Percentiles rank a stretch among this genome's conserved stretches.
phyloP scores from a whole-genome alignment of 2,329 filamentous ascomycete species.

The Pyrenochaeta sp. region DNA sequence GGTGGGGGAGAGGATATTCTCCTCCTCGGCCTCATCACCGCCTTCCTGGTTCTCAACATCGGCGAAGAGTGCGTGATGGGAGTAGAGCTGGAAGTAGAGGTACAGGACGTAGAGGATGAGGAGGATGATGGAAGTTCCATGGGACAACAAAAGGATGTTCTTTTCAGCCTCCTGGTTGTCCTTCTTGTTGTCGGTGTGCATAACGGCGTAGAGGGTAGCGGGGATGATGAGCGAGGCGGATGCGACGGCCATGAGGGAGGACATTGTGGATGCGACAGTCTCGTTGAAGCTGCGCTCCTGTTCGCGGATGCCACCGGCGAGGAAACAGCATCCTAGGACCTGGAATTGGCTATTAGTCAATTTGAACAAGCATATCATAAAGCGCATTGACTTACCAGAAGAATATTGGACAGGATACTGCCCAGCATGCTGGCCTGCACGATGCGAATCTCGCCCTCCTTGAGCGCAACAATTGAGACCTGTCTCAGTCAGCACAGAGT shows the following conservation, averaged over 20 bases:
- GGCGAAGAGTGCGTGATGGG: conserved; percentile 58
- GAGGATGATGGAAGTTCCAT: conserved; percentile 62
- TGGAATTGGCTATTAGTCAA: conserved; percentile 62
- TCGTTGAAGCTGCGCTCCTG: conserved; percentile 67
- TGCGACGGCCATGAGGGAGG: conserved; percentile 65
- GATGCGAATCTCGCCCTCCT: conserved; percentile 85
- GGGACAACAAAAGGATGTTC: conserved; percentile 59
- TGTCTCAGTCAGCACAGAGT: conserved; percentile 46
- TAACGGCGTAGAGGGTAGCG: conserved; percentile 59
- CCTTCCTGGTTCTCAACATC: conserved; percentile 44
- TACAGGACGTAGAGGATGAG: conserved; percentile 62
- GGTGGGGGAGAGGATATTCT: conserved; percentile 54
- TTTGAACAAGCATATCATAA: no score
- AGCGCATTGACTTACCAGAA: conserved; percentile 65
- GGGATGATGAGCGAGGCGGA: conserved; percentile 62
- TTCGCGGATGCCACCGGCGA: conserved; percentile 56
- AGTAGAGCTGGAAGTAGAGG: conserved; percentile 63
- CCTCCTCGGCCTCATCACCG: conserved; percentile 39
- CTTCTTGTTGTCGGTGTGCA: conserved; percentile 48
- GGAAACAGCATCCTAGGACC: conserved; percentile 62
- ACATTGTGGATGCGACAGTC: conserved; percentile 80
- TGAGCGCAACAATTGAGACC: conserved; percentile 92
- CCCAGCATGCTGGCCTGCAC: conserved; percentile 99
- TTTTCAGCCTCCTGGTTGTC: conserved; percentile 51
- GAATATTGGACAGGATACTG: conserved; percentile 91